Evolutionary conservation across 2,329 filamentous ascomycete species (phyloP).

Genomic region (Scytalidium lignicola): DNA sequence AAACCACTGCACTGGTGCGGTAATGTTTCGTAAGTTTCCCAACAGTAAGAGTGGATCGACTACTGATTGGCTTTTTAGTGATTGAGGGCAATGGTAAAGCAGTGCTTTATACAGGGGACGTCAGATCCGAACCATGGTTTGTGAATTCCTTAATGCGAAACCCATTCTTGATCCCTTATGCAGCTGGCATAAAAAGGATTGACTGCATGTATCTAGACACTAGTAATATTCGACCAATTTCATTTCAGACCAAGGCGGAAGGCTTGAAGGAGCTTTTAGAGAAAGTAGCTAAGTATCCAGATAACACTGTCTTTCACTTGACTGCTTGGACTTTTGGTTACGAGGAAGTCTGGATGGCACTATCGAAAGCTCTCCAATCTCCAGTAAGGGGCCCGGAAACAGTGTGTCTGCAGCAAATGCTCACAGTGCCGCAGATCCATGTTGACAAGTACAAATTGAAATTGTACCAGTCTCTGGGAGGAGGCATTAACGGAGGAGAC

Average conservation of each 20-base stretch:
- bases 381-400: constrained; percentile 37
- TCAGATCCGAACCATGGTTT: constrained; percentile 83
- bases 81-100: constrained; percentile 70
- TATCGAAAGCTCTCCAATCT: constrained; percentile 65
- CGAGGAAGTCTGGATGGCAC: constrained; percentile 83
- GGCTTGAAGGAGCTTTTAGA: constrained; percentile 69
- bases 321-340: constrained; percentile 91
- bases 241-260: constrained; percentile 61
- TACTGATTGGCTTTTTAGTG: constrained; percentile 35
- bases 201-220: constrained; percentile 89
- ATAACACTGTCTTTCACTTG: constrained; percentile 75
- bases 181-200: constrained; percentile 57
- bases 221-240: constrained; percentile 53
- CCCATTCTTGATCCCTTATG: constrained; percentile 71
- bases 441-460: constrained; percentile 75
- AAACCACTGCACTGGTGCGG: constrained; percentile 85
- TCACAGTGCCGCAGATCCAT: constrained; percentile 54
- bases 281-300: constrained; percentile 63
- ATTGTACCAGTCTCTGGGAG: constrained; percentile 62
- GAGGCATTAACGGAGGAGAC: no score
- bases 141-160: constrained; percentile 67
- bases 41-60: background rate
- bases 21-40: constrained; percentile 68
- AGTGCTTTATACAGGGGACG: constrained; percentile 83
- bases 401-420: background rate